Base-by-base conservation (phyloP, 768 basidiomycete genomes). In the Russula griseocarnosa region DNA sequence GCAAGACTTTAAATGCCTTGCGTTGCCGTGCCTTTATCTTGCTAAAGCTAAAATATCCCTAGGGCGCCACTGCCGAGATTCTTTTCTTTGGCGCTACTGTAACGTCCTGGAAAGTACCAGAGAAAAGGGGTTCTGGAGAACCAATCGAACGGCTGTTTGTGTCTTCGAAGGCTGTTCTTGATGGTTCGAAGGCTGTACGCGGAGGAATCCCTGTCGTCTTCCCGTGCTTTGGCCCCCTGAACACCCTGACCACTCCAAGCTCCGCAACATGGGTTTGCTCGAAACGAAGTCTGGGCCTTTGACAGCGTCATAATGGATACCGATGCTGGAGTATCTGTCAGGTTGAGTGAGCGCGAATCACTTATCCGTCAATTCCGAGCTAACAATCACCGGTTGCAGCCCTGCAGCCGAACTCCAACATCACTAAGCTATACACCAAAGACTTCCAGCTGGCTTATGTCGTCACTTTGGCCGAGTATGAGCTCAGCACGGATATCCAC, bases 211-310 rank as follows among this genome's bases (percentile, higher is more conserved):
- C 76, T 42, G 73, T 86, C 42, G 86, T 92, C 49, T 97, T 94
- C 74, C 87, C 89, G 49, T 92, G 90, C 76, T 98, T 98, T 71
- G 95, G 96, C 3, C 79, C 90, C 92, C 96, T 1, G 81, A 80
- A 20, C 88, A 86, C 73, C 82, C 80, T 30, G 90, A 86, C 55
- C 91, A 94, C 73, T 68, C 73, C 24, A 82, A 82, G 52, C 78
- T 99, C 6, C 79, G 6, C 94, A 97, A 74, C 97, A 98, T 73
- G 97, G 97, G 0, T 98, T 96, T 72, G 96, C 92, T 6, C 79
- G 97, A 47, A 92, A 79, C 66, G 81, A 83, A 42, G 72, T 70
- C 34, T 98, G 97, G 97, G 75, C 76, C 16, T 86, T 86, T 71
- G 83, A 85, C 65, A 74, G 78, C 50, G 76, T 83, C 14, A 78